Conservation (phyloP, 805 yeast genomes). For the Nakazawaea siamensis region DNA sequence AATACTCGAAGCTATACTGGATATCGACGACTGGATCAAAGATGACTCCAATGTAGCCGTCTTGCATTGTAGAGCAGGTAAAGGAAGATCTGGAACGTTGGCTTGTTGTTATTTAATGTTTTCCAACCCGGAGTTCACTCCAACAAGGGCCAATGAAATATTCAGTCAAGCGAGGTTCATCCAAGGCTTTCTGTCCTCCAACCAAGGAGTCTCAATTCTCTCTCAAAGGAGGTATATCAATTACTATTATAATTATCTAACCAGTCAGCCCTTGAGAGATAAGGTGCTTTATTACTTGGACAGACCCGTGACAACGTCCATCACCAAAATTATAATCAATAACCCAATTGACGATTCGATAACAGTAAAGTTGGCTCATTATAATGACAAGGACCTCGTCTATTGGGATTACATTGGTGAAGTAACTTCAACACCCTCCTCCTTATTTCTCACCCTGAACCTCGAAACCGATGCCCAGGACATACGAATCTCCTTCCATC, state of each 20-base stretch:
- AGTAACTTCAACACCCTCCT: too few species aligned
- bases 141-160: slow-evolving; percentile 37
- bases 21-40: slow-evolving; percentile 35
- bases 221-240: slow-evolving; percentile 62
- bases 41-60: slow-evolving; percentile 38
- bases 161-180: slow-evolving; percentile 44
- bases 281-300: neutral
- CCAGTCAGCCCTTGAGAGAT: neutral
- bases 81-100: slow-evolving; percentile 82
- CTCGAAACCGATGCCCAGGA: neutral
- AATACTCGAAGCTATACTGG: slow-evolving; percentile 34
- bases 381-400: slow-evolving; percentile 1
- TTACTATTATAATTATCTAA: slow-evolving; percentile 33
- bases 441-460: too few species aligned
- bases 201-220: slow-evolving; percentile 60
- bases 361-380: neutral
- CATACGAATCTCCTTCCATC: slow-evolving; percentile 5
- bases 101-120: slow-evolving; percentile 65
- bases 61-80: slow-evolving; percentile 85
- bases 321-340: neutral
- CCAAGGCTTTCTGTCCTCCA: slow-evolving; percentile 14
- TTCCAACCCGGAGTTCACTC: slow-evolving; percentile 22
- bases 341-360: neutral
- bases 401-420: too few species aligned
- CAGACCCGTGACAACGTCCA: neutral